phyloP scores from a whole-genome alignment of 768 basidiomycete species.

The Leucosporidium scottii region DNA sequence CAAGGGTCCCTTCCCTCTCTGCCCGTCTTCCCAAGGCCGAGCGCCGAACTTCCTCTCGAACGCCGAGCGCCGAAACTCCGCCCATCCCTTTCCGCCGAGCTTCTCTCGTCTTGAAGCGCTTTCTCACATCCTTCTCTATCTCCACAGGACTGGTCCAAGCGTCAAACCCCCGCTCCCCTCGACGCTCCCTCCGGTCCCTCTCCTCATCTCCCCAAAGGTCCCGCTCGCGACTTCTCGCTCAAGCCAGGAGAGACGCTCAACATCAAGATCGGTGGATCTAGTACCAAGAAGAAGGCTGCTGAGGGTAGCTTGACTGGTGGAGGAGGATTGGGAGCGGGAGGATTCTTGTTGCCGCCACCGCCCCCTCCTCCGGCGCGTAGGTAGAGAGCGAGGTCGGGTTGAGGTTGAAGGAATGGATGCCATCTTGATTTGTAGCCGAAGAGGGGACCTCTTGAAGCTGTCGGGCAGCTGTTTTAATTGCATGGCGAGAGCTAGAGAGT shows the following conservation, averaged over 20 bases:
- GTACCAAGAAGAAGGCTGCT: conserved; percentile 17
- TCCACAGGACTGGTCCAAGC: conserved; percentile 24
- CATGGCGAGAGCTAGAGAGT: too few relatives aligned
- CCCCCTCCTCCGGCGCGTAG: conserved; percentile 27
- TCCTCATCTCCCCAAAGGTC: conserved; percentile 7
- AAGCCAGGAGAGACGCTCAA: conserved; percentile 37
- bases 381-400: too few relatives aligned
- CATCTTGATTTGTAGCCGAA: too few relatives aligned
- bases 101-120: too few relatives aligned
- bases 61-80: too few relatives aligned
- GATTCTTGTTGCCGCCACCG: conserved; percentile 14
- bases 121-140: too few relatives aligned
- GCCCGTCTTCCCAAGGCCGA: too few relatives aligned
- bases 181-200: conserved; percentile 11
- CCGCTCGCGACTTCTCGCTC: conserved; percentile 36
- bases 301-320: neutral
- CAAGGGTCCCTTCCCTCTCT: neutral
- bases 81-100: too few relatives aligned
- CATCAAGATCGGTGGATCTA: conserved; percentile 32
- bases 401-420: too few relatives aligned
- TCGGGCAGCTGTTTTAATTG: too few relatives aligned
- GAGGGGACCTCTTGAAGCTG: too few relatives aligned
- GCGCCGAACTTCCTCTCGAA: too few relatives aligned
- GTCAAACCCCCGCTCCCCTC: conserved; percentile 11
- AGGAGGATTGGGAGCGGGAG: conserved; percentile 11